These are phyloP conservation scores for Gaillardinia entomophila DNA, from an alignment of 805 yeast species.

Conservation along the genomic window DNA sequence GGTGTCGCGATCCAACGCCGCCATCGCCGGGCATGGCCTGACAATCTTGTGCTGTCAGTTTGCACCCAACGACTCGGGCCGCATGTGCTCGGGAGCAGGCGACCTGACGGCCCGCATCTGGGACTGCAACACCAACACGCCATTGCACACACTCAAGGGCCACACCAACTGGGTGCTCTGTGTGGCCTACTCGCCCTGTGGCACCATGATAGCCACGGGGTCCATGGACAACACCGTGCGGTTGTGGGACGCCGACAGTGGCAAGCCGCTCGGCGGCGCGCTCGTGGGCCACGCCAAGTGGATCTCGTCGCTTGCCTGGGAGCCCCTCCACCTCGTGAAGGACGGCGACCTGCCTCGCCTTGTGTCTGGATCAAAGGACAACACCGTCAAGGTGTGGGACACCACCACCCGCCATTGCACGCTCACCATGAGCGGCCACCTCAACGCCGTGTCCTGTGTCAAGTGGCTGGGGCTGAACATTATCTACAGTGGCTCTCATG, in stretches of 20 bases:
- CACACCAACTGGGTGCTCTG: constrained; percentile 93
- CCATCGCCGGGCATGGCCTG: constrained; percentile 93
- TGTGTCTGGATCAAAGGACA: constrained; percentile 88
- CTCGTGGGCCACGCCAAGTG: constrained; percentile 81
- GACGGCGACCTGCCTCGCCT: constrained; percentile 65
- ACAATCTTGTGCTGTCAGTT: constrained; percentile 89
- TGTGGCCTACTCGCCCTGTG: constrained; percentile 90
- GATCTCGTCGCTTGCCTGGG: constrained; percentile 90
- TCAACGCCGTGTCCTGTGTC: constrained; percentile 88
- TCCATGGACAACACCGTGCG: constrained; percentile 89
- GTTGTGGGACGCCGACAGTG: constrained; percentile 78
- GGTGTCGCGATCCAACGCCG: constrained; percentile 84
- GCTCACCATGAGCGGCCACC: constrained; percentile 79
- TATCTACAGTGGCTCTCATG: constrained; percentile 88
- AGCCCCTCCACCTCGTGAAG: constrained; percentile 77
- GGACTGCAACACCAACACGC: constrained; percentile 96
- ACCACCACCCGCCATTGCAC: constrained; percentile 59
- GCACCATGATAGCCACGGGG: constrained; percentile 88
- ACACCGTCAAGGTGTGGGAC: constrained; percentile 88
- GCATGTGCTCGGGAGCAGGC: constrained; percentile 94
- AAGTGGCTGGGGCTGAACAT: constrained; percentile 92
- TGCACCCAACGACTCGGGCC: constrained; percentile 81
- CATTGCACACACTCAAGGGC: constrained; percentile 71
- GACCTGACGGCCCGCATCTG: constrained; percentile 93
- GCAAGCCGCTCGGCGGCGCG: constrained; percentile 68